Base-by-base conservation (phyloP, 2,329 filamentous ascomycete species). In the Alternaria gaisen region DNA sequence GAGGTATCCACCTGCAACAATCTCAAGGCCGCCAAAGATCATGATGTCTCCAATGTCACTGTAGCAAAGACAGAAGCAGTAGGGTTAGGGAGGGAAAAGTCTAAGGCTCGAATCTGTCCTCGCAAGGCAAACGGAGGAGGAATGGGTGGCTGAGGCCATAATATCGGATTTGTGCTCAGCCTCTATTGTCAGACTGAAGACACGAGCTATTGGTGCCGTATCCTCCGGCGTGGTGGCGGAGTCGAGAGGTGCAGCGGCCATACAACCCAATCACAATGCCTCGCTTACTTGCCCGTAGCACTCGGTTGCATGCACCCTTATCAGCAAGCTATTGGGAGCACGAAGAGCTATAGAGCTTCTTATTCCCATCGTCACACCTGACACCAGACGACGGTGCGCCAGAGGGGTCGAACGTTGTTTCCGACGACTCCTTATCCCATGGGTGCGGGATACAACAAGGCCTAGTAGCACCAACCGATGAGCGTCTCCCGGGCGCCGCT, bases 1-100 rank as follows among this genome's bases (percentile, higher is more conserved):
- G 7, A 79, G 64, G 47, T 75, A 75, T 30, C 75, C 76, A 41
- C 74, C 77, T 30, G 74, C 73, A 50, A 78, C 70, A 26, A 79
- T 56, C 56, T 79, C 77, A 1, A 79, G 71, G n/a, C 77, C 77
- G n/a, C 76, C 77, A 32, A 79, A 70, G 53, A 79, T 69, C 76
- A 79, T 79, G 66, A 61, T 72, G 69, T 71, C 61, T 66, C 61
- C 10, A 36, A 41, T 18, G 20, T 38, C 34, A 24, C 7, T 28
- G 51, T 43, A 42, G 14, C 40, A 34, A 42, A 18, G 14, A 34
- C n/a, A 22, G 11, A 42, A 41, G 16, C 41, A 42, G 52, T 26
- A 28, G 32, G 42, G 28, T 22, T 48, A 18, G 47, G 32, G 44
- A n/a, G 44, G 51, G n/a, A 18, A n/a, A 36, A 48, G 28, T 26